phyloP scores from a whole-genome alignment of 768 basidiomycete genomes.

The Lactarius quietus region DNA sequence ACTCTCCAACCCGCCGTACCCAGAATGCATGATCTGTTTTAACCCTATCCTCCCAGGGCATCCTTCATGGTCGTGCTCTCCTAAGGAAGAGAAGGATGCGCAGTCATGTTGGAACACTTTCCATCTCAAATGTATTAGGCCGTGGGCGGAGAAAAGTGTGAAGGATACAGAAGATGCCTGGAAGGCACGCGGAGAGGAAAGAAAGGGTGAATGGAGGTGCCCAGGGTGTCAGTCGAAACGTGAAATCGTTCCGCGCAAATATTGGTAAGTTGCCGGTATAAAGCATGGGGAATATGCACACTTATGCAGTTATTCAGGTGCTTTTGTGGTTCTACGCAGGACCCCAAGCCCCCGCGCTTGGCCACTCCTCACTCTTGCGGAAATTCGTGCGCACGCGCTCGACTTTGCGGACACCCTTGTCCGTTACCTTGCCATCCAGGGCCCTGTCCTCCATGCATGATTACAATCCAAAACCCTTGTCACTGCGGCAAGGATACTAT shows the following conservation, averaged over 20 bases:
- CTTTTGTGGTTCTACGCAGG: constrained; percentile 73
- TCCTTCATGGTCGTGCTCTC: constrained; percentile 85
- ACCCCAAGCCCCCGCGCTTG: constrained; percentile 66
- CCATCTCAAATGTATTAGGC: constrained; percentile 83
- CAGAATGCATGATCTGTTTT: constrained; percentile 85
- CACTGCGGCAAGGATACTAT: constrained; percentile 65
- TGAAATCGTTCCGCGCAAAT: constrained; percentile 57
- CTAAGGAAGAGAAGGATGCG: constrained; percentile 34
- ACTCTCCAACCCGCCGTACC: constrained; percentile 65
- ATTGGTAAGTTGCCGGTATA: constrained; percentile 49
- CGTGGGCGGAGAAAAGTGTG: constrained; percentile 84
- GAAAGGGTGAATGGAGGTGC: constrained; percentile 83
- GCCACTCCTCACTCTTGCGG: constrained; percentile 78
- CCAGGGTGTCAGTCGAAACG: constrained; percentile 88
- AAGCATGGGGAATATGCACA: neutral
- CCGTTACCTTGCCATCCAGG: constrained; percentile 89
- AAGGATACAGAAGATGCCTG: constrained; percentile 71
- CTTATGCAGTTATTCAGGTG: constrained; percentile 48
- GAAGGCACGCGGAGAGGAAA: constrained; percentile 64
- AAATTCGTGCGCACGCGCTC: constrained; percentile 58
- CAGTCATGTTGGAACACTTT: constrained; percentile 89
- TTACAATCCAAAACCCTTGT: constrained; percentile 74
- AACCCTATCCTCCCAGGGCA: constrained; percentile 72
- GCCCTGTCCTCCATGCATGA: constrained; percentile 90
- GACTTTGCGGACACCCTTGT: constrained; percentile 77